Conservation (phyloP, 2,329 filamentous ascomycete genomes). For the Spiromastix sp. region DNA sequence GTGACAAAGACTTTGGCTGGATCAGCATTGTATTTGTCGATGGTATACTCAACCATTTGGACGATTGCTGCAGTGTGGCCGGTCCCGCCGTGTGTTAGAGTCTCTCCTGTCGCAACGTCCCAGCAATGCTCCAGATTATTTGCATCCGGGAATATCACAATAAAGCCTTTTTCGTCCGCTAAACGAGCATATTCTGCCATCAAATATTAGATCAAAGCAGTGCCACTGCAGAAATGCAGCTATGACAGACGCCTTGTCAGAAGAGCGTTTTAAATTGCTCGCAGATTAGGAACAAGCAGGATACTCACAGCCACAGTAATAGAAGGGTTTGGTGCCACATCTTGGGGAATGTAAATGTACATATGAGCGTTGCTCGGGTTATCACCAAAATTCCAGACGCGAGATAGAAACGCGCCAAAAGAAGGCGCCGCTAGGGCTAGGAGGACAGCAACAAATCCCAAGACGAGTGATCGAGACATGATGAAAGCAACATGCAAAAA, state of each 20-base stretch:
- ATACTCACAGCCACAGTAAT: slow-evolving; percentile 39
- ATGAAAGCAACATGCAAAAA: too few species aligned
- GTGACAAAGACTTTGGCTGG: slow-evolving; percentile 44
- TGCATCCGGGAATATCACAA: slow-evolving; percentile 46
- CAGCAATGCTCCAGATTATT: slow-evolving; percentile 43
- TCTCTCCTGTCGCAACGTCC: slow-evolving; percentile 42
- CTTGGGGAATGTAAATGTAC: slow-evolving; percentile 39
- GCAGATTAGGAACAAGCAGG: not conserved
- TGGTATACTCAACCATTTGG: slow-evolving; percentile 49
- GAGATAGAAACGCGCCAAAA: slow-evolving; percentile 1
- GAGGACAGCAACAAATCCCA: not conserved
- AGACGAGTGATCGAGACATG: too few species aligned
- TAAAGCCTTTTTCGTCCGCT: slow-evolving; percentile 27
- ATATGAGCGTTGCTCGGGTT: slow-evolving; percentile 40
- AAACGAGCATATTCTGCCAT: slow-evolving; percentile 43
- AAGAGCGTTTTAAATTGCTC: not conserved
- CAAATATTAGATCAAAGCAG: slow-evolving; percentile 28
- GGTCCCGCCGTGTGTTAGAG: slow-evolving; percentile 47
- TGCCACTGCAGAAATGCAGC: slow-evolving; percentile 39
- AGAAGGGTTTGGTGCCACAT: slow-evolving; percentile 34
- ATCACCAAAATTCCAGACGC: slow-evolving; percentile 30
- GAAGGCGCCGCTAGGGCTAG: not conserved
- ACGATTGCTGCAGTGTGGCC: slow-evolving; percentile 47
- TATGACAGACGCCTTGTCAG: not conserved
- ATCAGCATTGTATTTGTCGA: slow-evolving; percentile 43